Evolutionary conservation across 2,329 filamentous ascomycete genomes (phyloP).

Genomic region (Fusarium staphyleae): DNA sequence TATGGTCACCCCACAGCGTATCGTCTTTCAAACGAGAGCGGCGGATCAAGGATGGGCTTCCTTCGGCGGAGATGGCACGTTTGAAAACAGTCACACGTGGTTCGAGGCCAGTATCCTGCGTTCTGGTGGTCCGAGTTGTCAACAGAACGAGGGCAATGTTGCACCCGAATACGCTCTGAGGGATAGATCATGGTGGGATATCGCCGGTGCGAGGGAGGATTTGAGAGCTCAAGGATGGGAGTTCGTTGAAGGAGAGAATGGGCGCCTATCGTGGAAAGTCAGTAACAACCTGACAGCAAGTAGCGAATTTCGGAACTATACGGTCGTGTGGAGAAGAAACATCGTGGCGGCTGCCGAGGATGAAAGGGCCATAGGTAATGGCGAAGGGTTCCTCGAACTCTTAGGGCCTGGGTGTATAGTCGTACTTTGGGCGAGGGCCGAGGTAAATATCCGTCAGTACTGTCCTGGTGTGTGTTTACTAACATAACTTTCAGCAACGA

Average conservation of each 20-base stretch:
- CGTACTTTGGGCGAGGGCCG: slow-evolving; percentile 1
- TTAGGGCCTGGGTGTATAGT: not conserved
- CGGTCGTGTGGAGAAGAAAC: not conserved
- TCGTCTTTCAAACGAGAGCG: not conserved
- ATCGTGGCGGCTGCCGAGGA: not conserved
- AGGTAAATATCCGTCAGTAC: not conserved
- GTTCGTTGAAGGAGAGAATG: not conserved
- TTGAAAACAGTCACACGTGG: slow-evolving; percentile 3
- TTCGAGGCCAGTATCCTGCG: slow-evolving; percentile 2
- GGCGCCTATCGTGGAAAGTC: not conserved
- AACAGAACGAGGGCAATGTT: not conserved
- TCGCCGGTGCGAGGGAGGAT: not conserved
- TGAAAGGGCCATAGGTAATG: not conserved
- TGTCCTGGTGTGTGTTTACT: not conserved
- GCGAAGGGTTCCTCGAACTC: not conserved
- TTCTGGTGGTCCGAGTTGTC: not conserved
- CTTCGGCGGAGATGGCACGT: not conserved
- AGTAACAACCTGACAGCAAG: not conserved
- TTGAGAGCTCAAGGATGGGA: not conserved
- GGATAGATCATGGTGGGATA: not conserved
- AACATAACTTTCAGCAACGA: not conserved
- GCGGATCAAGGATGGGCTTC: slow-evolving; percentile 1
- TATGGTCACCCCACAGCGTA: not conserved
- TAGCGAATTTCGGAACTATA: not conserved
- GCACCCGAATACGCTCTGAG: not conserved